phyloP scores from a whole-genome alignment of 1,284 basidiomycete genomes.

The Leccinum pallidistipes region DNA sequence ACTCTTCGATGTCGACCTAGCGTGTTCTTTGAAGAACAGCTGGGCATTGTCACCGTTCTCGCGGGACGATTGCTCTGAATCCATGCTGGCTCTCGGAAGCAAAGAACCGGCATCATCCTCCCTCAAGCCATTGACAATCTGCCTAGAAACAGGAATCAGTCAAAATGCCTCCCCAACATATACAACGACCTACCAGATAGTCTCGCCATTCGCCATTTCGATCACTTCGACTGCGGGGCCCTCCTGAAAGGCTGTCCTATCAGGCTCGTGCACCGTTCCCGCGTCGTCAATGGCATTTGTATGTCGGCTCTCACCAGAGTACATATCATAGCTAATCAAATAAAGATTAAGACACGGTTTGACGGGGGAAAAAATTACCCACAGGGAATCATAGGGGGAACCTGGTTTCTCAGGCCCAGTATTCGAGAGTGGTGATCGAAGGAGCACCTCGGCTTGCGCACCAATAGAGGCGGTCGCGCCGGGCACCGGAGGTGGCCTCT shows the following conservation, averaged over 20 bases:
- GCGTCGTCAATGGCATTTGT: constrained; percentile 28
- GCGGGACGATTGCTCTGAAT: constrained; percentile 68
- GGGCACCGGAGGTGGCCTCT: constrained; percentile 70
- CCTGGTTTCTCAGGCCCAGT: constrained; percentile 57
- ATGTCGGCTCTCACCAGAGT: constrained; percentile 55
- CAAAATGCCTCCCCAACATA: constrained; percentile 5
- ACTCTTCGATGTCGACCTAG: constrained; percentile 61
- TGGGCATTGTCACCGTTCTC: constrained; percentile 58
- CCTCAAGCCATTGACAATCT: constrained; percentile 77
- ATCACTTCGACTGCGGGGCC: constrained; percentile 73
- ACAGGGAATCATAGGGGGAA: constrained; percentile 76
- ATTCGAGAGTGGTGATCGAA: constrained; percentile 42
- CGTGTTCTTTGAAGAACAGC: constrained; percentile 72
- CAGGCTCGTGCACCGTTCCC: constrained; percentile 24
- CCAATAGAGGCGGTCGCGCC: constrained; percentile 55
- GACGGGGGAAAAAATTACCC: constrained; percentile 37
- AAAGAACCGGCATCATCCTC: constrained; percentile 72
- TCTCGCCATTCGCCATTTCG: constrained; percentile 79
- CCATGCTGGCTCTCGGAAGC: constrained; percentile 67
- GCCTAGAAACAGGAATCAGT: constrained; percentile 46
- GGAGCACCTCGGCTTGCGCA: constrained; percentile 44
- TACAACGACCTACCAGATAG: constrained; percentile 61
- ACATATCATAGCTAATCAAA: constrained; percentile 72
- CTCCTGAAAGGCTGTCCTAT: constrained; percentile 41
- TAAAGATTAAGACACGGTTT: constrained; percentile 18